A percentile compares a stretch with the other conserved stretches of the same genome.
Conservation (phyloP, 345 rosid genomes). For the Brassica nigra region DNA sequence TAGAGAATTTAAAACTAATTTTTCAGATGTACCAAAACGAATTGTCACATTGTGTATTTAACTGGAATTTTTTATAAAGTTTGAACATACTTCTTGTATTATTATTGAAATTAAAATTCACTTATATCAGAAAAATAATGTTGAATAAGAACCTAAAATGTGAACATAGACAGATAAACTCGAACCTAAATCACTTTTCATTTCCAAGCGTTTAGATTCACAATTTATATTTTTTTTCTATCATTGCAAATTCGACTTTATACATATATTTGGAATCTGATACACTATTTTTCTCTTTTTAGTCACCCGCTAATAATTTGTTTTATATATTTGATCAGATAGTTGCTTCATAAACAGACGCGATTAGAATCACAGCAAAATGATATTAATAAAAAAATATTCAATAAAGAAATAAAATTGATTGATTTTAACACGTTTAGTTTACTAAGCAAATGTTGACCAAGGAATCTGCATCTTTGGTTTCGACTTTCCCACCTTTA, state of each 20-base stretch:
- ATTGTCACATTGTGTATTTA: not conserved
- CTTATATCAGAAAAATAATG: not conserved
- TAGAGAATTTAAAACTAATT: no score
- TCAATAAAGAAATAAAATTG: not conserved
- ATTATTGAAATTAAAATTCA: not conserved
- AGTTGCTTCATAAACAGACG: not conserved
- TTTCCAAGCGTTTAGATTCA: not conserved
- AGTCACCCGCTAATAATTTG: no score
- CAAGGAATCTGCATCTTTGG: constrained; percentile 25
- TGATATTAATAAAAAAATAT: not conserved
- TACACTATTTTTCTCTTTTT: no score
- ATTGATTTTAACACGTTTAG: constrained; percentile 6
- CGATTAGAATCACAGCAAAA: not conserved
- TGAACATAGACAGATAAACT: not conserved
- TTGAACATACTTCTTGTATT: not conserved
- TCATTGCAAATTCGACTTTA: no score
- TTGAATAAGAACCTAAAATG: not conserved
- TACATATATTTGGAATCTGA: no score
- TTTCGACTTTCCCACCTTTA: not conserved
- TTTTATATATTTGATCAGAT: not conserved
- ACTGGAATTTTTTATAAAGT: not conserved
- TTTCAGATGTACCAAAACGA: no score
- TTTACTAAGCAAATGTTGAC: constrained; percentile 31
- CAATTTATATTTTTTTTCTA: no score
- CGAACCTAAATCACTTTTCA: not conserved